Percentiles rank a stretch among this genome's conserved stretches.
Conservation (phyloP, 768 basidiomycete genomes). For the Macrolepiota fuliginosa region DNA sequence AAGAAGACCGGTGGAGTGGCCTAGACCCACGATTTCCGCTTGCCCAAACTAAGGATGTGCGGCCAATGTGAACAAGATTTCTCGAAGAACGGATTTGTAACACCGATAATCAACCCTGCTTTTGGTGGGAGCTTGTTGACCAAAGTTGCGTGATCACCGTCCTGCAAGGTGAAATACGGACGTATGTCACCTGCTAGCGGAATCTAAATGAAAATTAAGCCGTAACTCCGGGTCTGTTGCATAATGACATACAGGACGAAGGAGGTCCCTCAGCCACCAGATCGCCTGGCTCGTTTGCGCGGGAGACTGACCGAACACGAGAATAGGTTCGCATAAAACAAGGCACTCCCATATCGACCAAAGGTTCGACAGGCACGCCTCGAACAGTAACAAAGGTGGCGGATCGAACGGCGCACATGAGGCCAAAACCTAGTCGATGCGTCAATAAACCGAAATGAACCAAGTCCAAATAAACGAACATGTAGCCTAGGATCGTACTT, state of each 20-base stretch:
- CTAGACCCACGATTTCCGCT: constrained; percentile 38
- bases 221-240: background rate
- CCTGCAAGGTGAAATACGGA: constrained; percentile 97
- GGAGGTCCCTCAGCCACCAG: constrained; percentile 88
- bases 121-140: constrained; percentile 84
- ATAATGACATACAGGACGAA: constrained; percentile 63
- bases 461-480: background rate
- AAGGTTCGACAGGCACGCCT: constrained; percentile 60
- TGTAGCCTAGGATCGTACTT: constrained; percentile 38
- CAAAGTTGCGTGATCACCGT: constrained; percentile 71
- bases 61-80: constrained; percentile 83
- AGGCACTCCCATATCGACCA: constrained; percentile 96
- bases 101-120: constrained; percentile 73
- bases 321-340: constrained; percentile 84
- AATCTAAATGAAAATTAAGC: constrained; percentile 44
- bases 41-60: constrained; percentile 72
- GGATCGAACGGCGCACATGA: constrained; percentile 57
- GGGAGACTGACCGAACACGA: constrained; percentile 80
- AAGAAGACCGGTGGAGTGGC: background rate
- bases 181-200: constrained; percentile 83
- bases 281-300: constrained; percentile 82
- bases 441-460: background rate
- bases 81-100: constrained; percentile 88
- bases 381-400: constrained; percentile 58
- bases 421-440: constrained; percentile 58